Conservation (phyloP, 1,284 basidiomycete genomes). For the Trichosporon sp. region DNA sequence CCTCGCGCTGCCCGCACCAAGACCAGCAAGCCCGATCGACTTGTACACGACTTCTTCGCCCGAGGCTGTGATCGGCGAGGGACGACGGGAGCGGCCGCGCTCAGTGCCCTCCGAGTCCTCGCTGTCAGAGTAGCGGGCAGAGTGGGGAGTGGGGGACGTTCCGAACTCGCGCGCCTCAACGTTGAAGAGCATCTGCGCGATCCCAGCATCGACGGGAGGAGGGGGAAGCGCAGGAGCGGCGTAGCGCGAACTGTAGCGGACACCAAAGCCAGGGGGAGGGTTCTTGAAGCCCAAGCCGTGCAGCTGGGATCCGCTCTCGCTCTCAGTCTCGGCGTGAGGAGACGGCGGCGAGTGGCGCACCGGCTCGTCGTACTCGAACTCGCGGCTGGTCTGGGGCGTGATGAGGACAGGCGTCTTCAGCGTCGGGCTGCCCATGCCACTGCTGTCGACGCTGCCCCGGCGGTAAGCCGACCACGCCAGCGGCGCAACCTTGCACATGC, state of each 20-base stretch:
- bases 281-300: not conserved
- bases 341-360: slow-evolving; percentile 5
- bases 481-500: slow-evolving; percentile 17
- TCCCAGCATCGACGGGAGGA: slow-evolving; percentile 12
- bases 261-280: not conserved
- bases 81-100: slow-evolving; percentile 2
- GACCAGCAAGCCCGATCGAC: slow-evolving; percentile 11
- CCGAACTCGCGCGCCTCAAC: slow-evolving; percentile 2
- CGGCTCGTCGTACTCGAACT: slow-evolving; percentile 13
- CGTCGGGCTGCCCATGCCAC: slow-evolving; percentile 5
- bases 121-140: not conserved
- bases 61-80: not conserved
- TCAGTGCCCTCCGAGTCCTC: slow-evolving; percentile 10
- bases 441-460: not conserved
- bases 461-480: slow-evolving; percentile 2
- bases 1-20: slow-evolving; percentile 11
- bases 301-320: not conserved
- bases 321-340: not conserved
- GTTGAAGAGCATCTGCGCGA: slow-evolving; percentile 15
- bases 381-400: slow-evolving; percentile 12
- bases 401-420: slow-evolving; percentile 14
- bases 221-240: not conserved
- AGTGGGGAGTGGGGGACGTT: not conserved
- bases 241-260: not conserved
- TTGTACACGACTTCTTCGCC: slow-evolving; percentile 5